Evolutionary conservation across 495 filamentous ascomycete genomes (phyloP), one percentile per base, ranked within the genome.

Genomic region (Podospora pseudopauciseta): DNA sequence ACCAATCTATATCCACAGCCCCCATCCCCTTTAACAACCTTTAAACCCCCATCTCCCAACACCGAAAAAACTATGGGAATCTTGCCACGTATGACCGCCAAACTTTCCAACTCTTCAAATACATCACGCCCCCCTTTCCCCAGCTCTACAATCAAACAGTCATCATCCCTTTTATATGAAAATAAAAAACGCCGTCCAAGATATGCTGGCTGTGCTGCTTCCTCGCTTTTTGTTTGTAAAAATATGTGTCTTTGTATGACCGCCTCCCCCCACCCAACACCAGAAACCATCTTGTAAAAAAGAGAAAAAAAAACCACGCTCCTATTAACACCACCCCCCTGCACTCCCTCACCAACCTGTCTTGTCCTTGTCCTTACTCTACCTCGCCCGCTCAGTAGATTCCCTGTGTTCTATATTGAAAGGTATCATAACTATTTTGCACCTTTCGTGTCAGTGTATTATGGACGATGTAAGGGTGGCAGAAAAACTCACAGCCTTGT

Each of bases 401-500:
- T 74, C 90, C 90, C 77, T 92, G 90, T 4, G 90, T 91, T 64
- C 90, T 82, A 78, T 92, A 92, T 73, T 92, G 90, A 78, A 91
- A 92, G 68, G 90, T 91, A 77, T 92, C 90, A 77, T 92, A 92
- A 77, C 87, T 89, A 64, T 11, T 9, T 23, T 23, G 23, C 1
- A 23, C n/a, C 20, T 20, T 15, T 66, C 69, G 39, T 20, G 13
- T 44, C n/a, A 7, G 56, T 44, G 63, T 39, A 63, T 1, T 6
- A 19, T 11, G 20, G 23, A 72, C 13, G 55, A 58, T 32, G 0
- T 5, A 15, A 28, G 19, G 61, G 6, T 32, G 54, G 13, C 56
- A 60, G 15, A 13, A 55, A 55, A 61, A 79, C 86, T 82, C 71
- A 88, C 87, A 89, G 82, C 82, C 90, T 83, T 75, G 90, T 92